A percentile compares a stretch with the other conserved stretches of the same genome.
phyloP scores from a whole-genome alignment of 805 yeast genomes.

The Saccharomycopsis vini region DNA sequence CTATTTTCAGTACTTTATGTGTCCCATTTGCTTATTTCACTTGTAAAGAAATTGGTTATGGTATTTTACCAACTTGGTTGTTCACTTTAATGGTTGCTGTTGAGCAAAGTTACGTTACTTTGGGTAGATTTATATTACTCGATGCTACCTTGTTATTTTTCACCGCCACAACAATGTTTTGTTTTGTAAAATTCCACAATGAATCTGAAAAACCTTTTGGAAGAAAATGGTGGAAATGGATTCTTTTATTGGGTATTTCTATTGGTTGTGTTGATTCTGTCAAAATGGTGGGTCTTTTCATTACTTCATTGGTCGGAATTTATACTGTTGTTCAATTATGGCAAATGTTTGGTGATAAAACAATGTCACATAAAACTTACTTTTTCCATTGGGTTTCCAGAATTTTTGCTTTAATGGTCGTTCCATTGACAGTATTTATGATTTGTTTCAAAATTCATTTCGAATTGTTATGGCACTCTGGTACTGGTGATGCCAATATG shows the following conservation, averaged over 20 bases:
- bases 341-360: slow-evolving; percentile 66
- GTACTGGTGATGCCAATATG: slow-evolving; percentile 77
- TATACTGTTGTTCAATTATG: slow-evolving; percentile 85
- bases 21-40: slow-evolving; percentile 85
- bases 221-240: slow-evolving; percentile 90
- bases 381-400: slow-evolving; percentile 60
- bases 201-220: slow-evolving; percentile 43
- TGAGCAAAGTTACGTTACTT: slow-evolving; percentile 75
- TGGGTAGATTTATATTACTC: slow-evolving; percentile 81
- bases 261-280: slow-evolving; percentile 90
- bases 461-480: slow-evolving; percentile 61
- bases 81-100: slow-evolving; percentile 71
- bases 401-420: slow-evolving; percentile 47
- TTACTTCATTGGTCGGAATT: slow-evolving; percentile 80
- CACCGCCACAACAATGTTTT: slow-evolving; percentile 73
- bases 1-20: slow-evolving; percentile 71
- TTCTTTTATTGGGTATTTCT: slow-evolving; percentile 69
- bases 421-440: slow-evolving; percentile 58
- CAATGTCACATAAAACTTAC: slow-evolving; percentile 42
- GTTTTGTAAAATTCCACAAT: slow-evolving; percentile 64
- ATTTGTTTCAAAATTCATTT: slow-evolving; percentile 68
- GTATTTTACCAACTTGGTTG: slow-evolving; percentile 64
- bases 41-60: slow-evolving; percentile 65
- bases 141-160: slow-evolving; percentile 89
- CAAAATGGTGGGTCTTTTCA: slow-evolving; percentile 94